Evolutionary conservation across 306 rosid genomes (phyloP).

Genomic region (Canavalia gladiata): DNA sequence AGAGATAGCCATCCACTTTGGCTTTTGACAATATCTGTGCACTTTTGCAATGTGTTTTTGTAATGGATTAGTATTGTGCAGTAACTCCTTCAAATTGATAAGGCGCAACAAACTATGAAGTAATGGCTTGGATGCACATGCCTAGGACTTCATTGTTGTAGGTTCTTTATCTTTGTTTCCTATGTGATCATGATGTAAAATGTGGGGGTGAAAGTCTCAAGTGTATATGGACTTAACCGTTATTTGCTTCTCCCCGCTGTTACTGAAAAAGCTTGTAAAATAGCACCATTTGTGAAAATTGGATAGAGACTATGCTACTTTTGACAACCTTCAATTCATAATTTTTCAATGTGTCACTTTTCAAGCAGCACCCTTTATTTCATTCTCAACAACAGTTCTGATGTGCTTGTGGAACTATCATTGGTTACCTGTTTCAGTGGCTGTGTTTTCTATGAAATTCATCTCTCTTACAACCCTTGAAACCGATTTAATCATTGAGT

Average conservation of each 20-base stretch:
- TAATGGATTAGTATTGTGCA: constrained; percentile 43
- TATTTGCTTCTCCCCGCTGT: constrained; percentile 44
- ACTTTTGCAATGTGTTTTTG: constrained; percentile 33
- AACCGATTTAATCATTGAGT: not conserved
- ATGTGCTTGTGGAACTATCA: not conserved
- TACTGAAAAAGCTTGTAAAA: constrained; percentile 42
- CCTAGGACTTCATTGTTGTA: constrained; percentile 34
- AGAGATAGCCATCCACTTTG: constrained; percentile 59
- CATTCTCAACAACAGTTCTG: constrained; percentile 17
- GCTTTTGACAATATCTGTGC: constrained; percentile 48
- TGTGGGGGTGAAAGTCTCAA: constrained; percentile 49
- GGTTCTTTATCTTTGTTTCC: constrained; percentile 21
- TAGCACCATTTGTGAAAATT: constrained; percentile 23
- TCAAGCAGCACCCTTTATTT: constrained; percentile 28
- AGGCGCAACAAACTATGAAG: constrained; percentile 47
- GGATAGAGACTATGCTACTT: constrained; percentile 30
- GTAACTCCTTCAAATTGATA: constrained; percentile 50
- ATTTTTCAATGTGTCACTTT: constrained; percentile 19
- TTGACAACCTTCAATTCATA: constrained; percentile 40
- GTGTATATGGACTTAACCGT: constrained; percentile 41
- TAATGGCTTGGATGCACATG: constrained; percentile 40
- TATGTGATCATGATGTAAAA: constrained; percentile 45
- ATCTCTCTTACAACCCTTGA: not conserved
- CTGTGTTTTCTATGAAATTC: constrained; percentile 24
- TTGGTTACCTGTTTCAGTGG: constrained; percentile 4